Percentiles rank a stretch among this genome's conserved stretches.
These are phyloP conservation scores for Drechslerella coelobrocha DNA, from an alignment of 2,329 filamentous ascomycete genomes.

Conservation along the genomic window DNA sequence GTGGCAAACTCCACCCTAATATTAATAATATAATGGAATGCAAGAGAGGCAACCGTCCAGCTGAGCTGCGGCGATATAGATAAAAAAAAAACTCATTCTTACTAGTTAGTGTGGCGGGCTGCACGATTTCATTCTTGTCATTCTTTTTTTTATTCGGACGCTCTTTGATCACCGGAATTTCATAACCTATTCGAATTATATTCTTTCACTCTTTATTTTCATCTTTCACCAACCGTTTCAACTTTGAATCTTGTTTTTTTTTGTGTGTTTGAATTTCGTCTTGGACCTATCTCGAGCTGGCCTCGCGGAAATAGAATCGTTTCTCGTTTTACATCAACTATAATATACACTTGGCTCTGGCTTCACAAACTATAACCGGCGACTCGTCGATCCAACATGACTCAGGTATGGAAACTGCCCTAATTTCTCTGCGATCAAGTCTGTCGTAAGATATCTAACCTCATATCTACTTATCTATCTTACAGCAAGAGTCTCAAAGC, in stretches of 20 bases:
- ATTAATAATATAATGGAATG: conserved; percentile 15
- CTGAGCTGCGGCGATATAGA: conserved; percentile 41
- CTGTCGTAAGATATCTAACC: too few relatives aligned
- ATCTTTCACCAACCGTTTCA: conserved; percentile 29
- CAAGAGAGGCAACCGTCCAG: conserved; percentile 36
- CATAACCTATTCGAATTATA: not conserved
- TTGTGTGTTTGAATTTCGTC: conserved; percentile 1
- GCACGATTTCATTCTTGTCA: conserved; percentile 45
- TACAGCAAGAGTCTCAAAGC: conserved; percentile 17
- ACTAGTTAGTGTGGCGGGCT: conserved; percentile 43
- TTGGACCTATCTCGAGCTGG: conserved; percentile 11
- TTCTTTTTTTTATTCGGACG: conserved; percentile 20
- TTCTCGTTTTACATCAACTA: not conserved
- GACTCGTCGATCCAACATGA: too few relatives aligned
- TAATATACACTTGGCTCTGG: not conserved
- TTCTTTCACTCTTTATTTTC: not conserved
- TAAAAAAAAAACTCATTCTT: conserved; percentile 27
- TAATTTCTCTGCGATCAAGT: too few relatives aligned
- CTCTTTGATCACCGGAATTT: conserved; percentile 3
- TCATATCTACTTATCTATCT: not conserved
- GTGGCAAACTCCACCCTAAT: not conserved
- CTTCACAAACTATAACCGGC: too few relatives aligned
- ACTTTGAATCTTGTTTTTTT: conserved; percentile 14
- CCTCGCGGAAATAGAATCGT: not conserved
- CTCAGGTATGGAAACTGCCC: too few relatives aligned